Base-by-base conservation (phyloP, 805 yeast genomes). In the Hanseniaspora vineae region DNA sequence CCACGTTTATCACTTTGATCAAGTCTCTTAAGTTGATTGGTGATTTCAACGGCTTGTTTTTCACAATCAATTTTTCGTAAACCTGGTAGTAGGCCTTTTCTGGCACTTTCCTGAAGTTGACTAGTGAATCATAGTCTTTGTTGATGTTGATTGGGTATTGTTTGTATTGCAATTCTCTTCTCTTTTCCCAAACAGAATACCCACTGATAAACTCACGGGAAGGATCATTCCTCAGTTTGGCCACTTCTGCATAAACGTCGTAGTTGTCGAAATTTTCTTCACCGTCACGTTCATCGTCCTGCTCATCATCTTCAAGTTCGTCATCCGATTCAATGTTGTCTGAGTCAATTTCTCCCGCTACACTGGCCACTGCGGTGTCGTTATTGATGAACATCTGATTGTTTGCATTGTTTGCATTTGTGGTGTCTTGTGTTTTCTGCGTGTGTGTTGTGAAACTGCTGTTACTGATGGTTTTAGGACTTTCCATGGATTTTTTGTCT, bases 11-110 rank as follows among this genome's bases (percentile, higher is more conserved):
- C 20, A 89, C 75, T 53, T 74, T 73, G 46, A 87, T 60, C 40
- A 84, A 77, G 60, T 87, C 95, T 49, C 69, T 70, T 55, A 90
- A 72, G 61, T 84, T 86, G 65, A 90, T 69, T 14, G 88, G 84
- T 48, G 69, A 69, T 56, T 77, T 80, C 56, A 90, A 70, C 6
- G 76, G 71, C 55, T 79, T 78, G 35, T 81, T 80, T 57, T 82
- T 81, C 42, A 81, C 76, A 29, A 89, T 82, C 55, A 90, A 67
- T 52, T 75, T 75, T 48, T 73, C 73, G 62, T 87, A 90, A 10
- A 90, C 73, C 18, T 76, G 72, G 3, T 75, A 66, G 54, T 80
- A 80, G 48, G 75, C 72, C 44, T 75, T 77, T 44, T 68, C 63
- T 17, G 77, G 70, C 43, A 75, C 62, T 50, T 65, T 54, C 2